phyloP scores from a whole-genome alignment of 164 flowering plant species.

The Liriodendron chinense region DNA sequence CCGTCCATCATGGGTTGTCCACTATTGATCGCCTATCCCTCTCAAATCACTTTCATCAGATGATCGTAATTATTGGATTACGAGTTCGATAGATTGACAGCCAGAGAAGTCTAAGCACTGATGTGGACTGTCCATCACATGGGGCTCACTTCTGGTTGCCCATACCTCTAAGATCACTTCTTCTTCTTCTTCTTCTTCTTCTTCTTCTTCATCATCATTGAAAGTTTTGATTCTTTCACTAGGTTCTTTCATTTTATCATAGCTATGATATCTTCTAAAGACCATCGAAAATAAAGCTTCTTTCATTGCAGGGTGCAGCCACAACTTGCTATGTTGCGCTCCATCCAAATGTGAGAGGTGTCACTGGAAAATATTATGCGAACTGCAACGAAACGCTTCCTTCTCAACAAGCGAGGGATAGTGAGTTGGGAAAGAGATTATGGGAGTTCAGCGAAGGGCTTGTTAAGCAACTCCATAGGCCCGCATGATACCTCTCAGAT shows the following conservation, averaged over 20 bases:
- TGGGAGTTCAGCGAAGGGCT: conserved; percentile 28
- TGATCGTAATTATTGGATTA: too few relatives aligned
- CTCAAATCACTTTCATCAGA: too few relatives aligned
- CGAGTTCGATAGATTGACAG: too few relatives aligned
- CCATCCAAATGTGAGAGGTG: conserved; percentile 28
- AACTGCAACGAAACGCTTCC: conserved; percentile 21
- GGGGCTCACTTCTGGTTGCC: too few relatives aligned
- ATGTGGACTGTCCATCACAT: too few relatives aligned
- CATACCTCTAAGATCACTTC: not conserved
- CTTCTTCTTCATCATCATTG: too few relatives aligned
- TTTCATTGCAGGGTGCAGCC: conserved; percentile 29
- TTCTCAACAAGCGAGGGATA: conserved; percentile 16
- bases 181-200: too few relatives aligned
- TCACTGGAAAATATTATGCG: conserved; percentile 25
- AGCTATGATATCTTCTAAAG: not conserved
- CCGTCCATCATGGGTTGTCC: too few relatives aligned
- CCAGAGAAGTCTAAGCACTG: too few relatives aligned
- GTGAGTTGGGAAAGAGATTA: conserved; percentile 23
- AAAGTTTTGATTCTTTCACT: not conserved
- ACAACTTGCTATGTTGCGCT: conserved; percentile 36
- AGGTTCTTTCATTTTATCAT: not conserved
- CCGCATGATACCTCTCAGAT: not conserved
- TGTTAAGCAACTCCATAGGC: conserved; percentile 1
- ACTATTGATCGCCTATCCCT: too few relatives aligned
- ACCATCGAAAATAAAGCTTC: not conserved